These are phyloP conservation scores for Pleurotus djamor DNA, from an alignment of 768 basidiomycete genomes.

Conservation along the genomic window DNA sequence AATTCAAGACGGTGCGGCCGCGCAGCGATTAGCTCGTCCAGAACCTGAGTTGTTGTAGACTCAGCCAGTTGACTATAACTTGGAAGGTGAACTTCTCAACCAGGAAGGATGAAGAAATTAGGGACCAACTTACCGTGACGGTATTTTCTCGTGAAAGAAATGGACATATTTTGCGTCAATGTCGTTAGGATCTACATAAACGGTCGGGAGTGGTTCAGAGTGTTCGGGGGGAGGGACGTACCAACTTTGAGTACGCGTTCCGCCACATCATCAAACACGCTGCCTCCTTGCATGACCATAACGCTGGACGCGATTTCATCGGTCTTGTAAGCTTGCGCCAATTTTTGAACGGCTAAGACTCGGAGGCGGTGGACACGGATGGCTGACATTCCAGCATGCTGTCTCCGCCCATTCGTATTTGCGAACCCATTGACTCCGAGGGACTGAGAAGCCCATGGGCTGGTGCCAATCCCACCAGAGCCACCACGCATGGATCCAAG, in stretches of 20 bases:
- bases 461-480: conserved; percentile 32
- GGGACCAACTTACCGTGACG: conserved; percentile 63
- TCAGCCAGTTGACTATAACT: conserved; percentile 75
- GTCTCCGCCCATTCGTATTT: conserved; percentile 49
- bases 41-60: conserved; percentile 72
- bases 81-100: conserved; percentile 13
- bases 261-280: conserved; percentile 90
- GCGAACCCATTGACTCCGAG: conserved; percentile 62
- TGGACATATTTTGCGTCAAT: conserved; percentile 85
- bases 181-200: conserved; percentile 64
- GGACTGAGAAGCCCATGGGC: conserved; percentile 62
- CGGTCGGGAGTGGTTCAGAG: background rate
- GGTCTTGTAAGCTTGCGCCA: conserved; percentile 81
- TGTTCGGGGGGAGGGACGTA: conserved; percentile 16
- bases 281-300: conserved; percentile 94
- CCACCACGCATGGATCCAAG: conserved; percentile 61
- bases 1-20: conserved; percentile 82
- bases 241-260: conserved; percentile 75
- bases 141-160: conserved; percentile 95
- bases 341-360: conserved; percentile 81
- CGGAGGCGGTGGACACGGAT: conserved; percentile 80
- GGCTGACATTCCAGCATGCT: conserved; percentile 77
- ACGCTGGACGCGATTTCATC: conserved; percentile 93
- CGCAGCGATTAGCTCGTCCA: conserved; percentile 75
- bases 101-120: conserved; percentile 1